Evolutionary conservation across 2,329 filamentous ascomycete genomes (phyloP), one percentile per base, ranked within the genome.

Genomic region (Aspergillus novoparasiticus): DNA sequence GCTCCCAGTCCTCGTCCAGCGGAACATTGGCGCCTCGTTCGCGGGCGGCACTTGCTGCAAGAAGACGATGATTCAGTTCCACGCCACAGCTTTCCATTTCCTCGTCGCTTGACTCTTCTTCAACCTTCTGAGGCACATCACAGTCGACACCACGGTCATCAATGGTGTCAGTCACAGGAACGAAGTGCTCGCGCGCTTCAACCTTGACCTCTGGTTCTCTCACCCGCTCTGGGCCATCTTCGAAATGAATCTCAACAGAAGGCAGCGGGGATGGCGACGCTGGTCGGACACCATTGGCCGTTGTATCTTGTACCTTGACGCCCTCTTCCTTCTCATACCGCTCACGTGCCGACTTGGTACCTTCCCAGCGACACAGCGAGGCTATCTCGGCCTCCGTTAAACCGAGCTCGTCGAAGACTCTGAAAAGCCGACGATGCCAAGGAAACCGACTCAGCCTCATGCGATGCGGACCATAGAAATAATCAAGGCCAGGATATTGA

Each of bases 401-500:
- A 16, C 81, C 78, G 26, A 90, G 80, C 19, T 83, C 78, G 73
- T 89, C 86, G 68, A 90, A 89, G 32, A 83, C 85, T 26, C 80
- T 80, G 76, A 90, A 89, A 1, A 90, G 80, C 64, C 81, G 81
- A 66, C 80, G 80, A 75, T 90, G 87, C 80, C 86, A 86, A 12
- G 84, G 83, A 72, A 88, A 89, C 53, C 86, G 85, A 59, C 85
- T 80, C 14, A 90, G 80, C 46, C 87, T 83, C 79, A 87, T 86
- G 61, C 87, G 84, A 77, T 90, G 87, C 1, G 87, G 86, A 8
- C 79, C 77, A 69, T 86, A 82, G 54, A 85, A 84, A 75, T 90
- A 90, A 79, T 90, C 87, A 54, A 89, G 80, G 39, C 87, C 87
- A 0, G 87, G 87, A 70, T 90, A 89, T 63, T 87, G 86, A 57